Percentiles rank a stretch among this genome's conserved stretches.
Evolutionary conservation across 1,139 yeast genomes (phyloP).

Genomic region (Scheffersomyces stambukii): DNA sequence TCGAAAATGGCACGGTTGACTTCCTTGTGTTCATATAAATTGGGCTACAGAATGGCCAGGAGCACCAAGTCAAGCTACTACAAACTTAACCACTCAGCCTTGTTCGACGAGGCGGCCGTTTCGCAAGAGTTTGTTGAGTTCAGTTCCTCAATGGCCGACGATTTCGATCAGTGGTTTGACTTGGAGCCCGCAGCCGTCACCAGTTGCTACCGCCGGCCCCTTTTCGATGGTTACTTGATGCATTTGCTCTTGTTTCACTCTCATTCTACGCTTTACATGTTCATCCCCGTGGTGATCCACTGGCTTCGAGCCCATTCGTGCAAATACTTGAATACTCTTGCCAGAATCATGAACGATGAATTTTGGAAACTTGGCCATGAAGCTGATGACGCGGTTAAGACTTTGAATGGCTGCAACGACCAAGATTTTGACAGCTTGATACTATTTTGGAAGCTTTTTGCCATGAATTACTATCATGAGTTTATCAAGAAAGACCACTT

Average conservation of each 20-base stretch:
- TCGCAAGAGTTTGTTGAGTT: conserved; percentile 19
- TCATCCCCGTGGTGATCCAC: conserved; percentile 33
- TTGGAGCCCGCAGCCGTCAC: conserved; percentile 25
- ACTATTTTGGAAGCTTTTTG: conserved; percentile 31
- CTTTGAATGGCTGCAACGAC: conserved; percentile 15
- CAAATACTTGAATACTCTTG: conserved; percentile 5
- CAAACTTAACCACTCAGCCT: conserved; percentile 25
- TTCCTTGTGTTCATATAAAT: conserved; percentile 22
- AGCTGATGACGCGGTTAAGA: conserved; percentile 14
- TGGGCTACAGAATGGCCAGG: conserved; percentile 32
- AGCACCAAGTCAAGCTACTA: conserved; percentile 33
- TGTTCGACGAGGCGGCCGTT: conserved; percentile 30
- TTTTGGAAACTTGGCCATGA: conserved; percentile 24
- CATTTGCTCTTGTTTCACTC: conserved; percentile 33
- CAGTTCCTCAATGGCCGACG: conserved; percentile 23
- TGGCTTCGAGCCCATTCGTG: conserved; percentile 29
- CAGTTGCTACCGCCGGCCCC: conserved; percentile 16
- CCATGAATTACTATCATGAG: conserved; percentile 28
- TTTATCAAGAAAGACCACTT: conserved; percentile 12
- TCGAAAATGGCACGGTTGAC: conserved; percentile 20
- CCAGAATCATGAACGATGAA: conserved; percentile 13
- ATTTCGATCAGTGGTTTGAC: conserved; percentile 37
- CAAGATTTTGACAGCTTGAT: too few relatives aligned
- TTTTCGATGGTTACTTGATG: conserved; percentile 32
- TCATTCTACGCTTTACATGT: conserved; percentile 23